Evolutionary conservation across 2,329 filamentous ascomycete genomes (phyloP).

Genomic region (Bipolaris victoriae): DNA sequence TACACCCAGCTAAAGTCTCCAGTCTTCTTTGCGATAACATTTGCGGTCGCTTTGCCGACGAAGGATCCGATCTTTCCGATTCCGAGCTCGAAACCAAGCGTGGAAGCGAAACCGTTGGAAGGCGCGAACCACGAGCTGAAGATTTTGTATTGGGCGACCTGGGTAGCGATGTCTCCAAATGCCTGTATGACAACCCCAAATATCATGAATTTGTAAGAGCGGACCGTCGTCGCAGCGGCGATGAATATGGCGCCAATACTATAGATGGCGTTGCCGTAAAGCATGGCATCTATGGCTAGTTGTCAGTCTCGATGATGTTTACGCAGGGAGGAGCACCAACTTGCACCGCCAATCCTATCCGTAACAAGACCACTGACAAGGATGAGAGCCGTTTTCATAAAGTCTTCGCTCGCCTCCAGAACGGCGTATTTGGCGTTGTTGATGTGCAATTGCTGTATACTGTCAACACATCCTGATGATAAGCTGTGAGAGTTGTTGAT

Average conservation of each 20-base stretch:
- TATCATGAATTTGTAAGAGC: slow-evolving; percentile 67
- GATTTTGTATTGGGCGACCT: slow-evolving; percentile 69
- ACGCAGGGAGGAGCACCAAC: slow-evolving; percentile 15
- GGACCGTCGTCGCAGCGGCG: slow-evolving; percentile 62
- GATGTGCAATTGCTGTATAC: slow-evolving; percentile 58
- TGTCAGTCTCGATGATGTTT: neutral
- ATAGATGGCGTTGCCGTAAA: slow-evolving; percentile 67
- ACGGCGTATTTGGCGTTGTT: slow-evolving; percentile 66
- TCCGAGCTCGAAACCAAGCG: slow-evolving; percentile 64
- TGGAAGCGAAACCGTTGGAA: slow-evolving; percentile 66
- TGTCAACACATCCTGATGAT: neutral
- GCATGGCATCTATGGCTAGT: slow-evolving; percentile 54
- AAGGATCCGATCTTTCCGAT: slow-evolving; percentile 68
- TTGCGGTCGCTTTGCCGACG: slow-evolving; percentile 65
- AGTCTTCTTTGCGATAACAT: slow-evolving; percentile 63
- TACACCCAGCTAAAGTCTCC: slow-evolving; percentile 68
- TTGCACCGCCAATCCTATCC: slow-evolving; percentile 64
- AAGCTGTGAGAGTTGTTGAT: too few species aligned
- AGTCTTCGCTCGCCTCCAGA: slow-evolving; percentile 66
- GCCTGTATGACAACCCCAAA: slow-evolving; percentile 62
- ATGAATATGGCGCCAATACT: slow-evolving; percentile 64
- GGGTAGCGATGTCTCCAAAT: slow-evolving; percentile 68
- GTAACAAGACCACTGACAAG: slow-evolving; percentile 62
- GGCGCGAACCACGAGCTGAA: slow-evolving; percentile 70
- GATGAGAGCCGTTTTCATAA: slow-evolving; percentile 65